Evolutionary conservation across 192 early-diverging fungal genomes (phyloP), one percentile per base, ranked within the genome.

Genomic region (Funneliformis geosporum): DNA sequence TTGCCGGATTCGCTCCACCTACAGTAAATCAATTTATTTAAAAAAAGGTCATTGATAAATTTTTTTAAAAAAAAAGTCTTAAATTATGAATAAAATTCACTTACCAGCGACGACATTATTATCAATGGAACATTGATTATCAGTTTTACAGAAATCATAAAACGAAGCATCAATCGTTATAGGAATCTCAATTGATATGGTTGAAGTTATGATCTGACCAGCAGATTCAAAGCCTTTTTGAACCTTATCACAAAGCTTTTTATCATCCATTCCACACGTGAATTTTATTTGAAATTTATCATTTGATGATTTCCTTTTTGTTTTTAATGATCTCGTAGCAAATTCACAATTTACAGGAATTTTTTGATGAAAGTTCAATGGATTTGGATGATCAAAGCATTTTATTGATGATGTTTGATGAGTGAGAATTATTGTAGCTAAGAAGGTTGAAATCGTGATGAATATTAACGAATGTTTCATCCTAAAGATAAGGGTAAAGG

Each of bases 121-220:
- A 39, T 67, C 18, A 23, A 12, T 67, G 27, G 65, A 39, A 67
- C 65, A 67, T 38, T 67, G 28, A 67, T 67, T 67, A 67, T 38
- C 27, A 18, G 28, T 67, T 67, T n/a, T 23, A 67, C 85, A 86
- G 72, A 86, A 86, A 3, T 69, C 44, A 23, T 79, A 21, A 68
- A 79, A 86, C 18, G 81, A 69, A 38, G 81, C 81, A 81, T 86
- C 82, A 44, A 84, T 76, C 12, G 23, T 68, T 28, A 86, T 50
- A 28, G 83, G 81, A 28, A 65, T 38, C 42, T 62, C 61, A 23
- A 86, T 42, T 18, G 47, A 46, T 42, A 86, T 38, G 9, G 79
- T 44, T 25, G 61, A 62, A 18, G 83, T 71, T 27, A 86, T 78
- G 14, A 84, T 78, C 16, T 78, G 44, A n/a, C 66, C 69, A 33